Percentiles rank a stretch among this genome's conserved stretches.
Evolutionary conservation across 2,329 filamentous ascomycete genomes (phyloP).

Genomic region (Ophiocordyceps camponoti-leonardi): DNA sequence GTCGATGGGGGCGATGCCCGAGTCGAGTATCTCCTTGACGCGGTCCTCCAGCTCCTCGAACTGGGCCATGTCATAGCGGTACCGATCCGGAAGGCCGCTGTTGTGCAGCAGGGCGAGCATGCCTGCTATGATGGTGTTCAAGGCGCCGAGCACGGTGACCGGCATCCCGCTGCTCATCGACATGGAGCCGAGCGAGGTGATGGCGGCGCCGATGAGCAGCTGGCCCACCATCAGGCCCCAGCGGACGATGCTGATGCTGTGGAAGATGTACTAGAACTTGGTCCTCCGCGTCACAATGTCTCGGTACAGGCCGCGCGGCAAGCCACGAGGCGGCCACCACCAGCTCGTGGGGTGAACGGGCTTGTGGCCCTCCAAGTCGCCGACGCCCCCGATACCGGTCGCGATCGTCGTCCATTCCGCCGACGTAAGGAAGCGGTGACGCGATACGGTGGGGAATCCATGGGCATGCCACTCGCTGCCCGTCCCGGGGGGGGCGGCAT

Average conservation of each 20-base stretch:
- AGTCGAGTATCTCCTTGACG: constrained; percentile 31
- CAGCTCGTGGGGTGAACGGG: constrained; percentile 23
- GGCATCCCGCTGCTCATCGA: constrained; percentile 17
- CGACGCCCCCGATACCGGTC: constrained; percentile 27
- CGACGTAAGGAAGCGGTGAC: constrained; percentile 22
- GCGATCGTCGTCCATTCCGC: constrained; percentile 29
- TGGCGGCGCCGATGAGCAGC: constrained; percentile 27
- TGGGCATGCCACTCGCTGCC: constrained; percentile 1
- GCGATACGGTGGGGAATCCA: constrained; percentile 5
- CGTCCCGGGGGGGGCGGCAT: not conserved
- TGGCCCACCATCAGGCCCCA: constrained; percentile 31
- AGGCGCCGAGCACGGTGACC: constrained; percentile 31
- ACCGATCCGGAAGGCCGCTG: constrained; percentile 33
- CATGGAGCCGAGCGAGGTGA: constrained; percentile 32
- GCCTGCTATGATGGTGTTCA: constrained; percentile 32
- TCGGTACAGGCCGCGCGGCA: constrained; percentile 30
- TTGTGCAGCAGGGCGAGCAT: constrained; percentile 34
- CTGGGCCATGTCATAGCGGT: constrained; percentile 29
- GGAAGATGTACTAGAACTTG: constrained; percentile 26
- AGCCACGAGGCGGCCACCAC: constrained; percentile 28
- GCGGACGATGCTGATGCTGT: constrained; percentile 21
- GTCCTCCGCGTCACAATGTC: constrained; percentile 27
- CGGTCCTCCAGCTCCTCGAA: constrained; percentile 31
- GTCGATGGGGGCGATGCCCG: constrained; percentile 23
- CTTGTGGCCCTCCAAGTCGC: constrained; percentile 23